Evolutionary conservation across 495 filamentous ascomycete genomes (phyloP).

Genomic region (Trypethelium eluteriae): DNA sequence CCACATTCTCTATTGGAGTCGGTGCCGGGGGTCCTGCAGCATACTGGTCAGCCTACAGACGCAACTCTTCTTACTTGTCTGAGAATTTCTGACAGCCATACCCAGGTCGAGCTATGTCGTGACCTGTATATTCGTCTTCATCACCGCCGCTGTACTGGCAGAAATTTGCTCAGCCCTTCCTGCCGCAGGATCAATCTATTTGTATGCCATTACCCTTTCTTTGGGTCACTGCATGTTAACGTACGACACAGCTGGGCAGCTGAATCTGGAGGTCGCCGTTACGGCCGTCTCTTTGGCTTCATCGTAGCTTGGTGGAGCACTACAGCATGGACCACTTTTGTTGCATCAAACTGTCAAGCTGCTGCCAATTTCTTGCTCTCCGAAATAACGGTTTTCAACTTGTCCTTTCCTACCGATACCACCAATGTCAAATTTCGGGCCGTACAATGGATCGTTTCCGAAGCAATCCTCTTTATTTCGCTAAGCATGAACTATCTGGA

Average conservation of each 20-base stretch:
- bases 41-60: constrained; percentile 39
- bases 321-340: constrained; percentile 52
- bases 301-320: constrained; percentile 55
- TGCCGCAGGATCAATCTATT: constrained; percentile 50
- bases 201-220: constrained; percentile 17
- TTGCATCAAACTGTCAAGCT: constrained; percentile 44
- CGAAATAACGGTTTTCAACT: constrained; percentile 48
- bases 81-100: constrained; percentile 6
- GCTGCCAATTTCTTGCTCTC: constrained; percentile 50
- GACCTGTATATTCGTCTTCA: constrained; percentile 50
- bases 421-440: constrained; percentile 46
- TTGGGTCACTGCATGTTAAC: not conserved
- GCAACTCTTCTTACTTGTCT: not conserved
- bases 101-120: constrained; percentile 49
- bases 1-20: constrained; percentile 51
- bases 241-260: constrained; percentile 41
- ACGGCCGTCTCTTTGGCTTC: constrained; percentile 47
- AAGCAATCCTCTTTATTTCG: constrained; percentile 37
- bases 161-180: constrained; percentile 51
- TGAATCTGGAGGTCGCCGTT: constrained; percentile 47
- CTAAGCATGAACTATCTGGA: constrained; percentile 32
- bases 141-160: constrained; percentile 50
- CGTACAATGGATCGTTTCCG: constrained; percentile 50
- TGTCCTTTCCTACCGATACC: constrained; percentile 44
- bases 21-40: constrained; percentile 50